A percentile compares a stretch with the other conserved stretches of the same genome.
phyloP scores from a whole-genome alignment of 768 basidiomycete genomes.

The Clitopilus passeckerianus region DNA sequence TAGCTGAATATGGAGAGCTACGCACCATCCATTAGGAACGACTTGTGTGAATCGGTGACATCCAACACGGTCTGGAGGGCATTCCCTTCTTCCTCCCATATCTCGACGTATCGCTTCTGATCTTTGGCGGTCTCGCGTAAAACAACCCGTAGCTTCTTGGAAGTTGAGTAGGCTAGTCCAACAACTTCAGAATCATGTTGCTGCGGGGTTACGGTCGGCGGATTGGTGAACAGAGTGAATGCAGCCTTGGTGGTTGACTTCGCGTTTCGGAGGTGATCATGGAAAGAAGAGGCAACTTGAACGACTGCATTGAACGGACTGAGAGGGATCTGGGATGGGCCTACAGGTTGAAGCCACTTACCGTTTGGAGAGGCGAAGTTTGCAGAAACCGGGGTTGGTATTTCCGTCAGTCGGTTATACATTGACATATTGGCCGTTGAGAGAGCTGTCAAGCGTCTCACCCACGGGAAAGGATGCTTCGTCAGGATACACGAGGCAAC shows the following conservation, averaged over 20 bases:
- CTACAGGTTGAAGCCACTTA: conserved; percentile 5
- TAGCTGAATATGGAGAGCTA: background rate
- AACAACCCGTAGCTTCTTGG: conserved; percentile 34
- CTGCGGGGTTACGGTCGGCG: conserved; percentile 16
- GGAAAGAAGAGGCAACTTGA: conserved; percentile 39
- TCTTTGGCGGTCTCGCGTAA: conserved; percentile 35
- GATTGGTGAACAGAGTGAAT: conserved; percentile 19
- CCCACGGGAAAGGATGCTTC: background rate
- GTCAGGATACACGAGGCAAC: too few relatives aligned
- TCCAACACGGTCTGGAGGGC: conserved; percentile 41
- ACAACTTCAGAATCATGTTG: conserved; percentile 35
- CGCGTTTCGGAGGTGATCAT: conserved; percentile 46
- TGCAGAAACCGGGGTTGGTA: conserved; percentile 31
- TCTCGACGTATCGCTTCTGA: conserved; percentile 51
- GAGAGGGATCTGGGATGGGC: conserved; percentile 1
- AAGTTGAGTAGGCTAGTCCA: conserved; percentile 37
- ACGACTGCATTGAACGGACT: conserved; percentile 21
- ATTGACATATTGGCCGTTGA: conserved; percentile 8
- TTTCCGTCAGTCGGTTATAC: conserved; percentile 35
- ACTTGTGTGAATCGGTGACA: conserved; percentile 52
- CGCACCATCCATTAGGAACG: conserved; percentile 61
- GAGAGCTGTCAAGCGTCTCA: background rate
- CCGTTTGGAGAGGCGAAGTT: conserved; percentile 22
- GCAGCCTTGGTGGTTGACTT: conserved; percentile 41
- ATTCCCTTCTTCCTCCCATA: conserved; percentile 42